Evolutionary conservation across 1,139 yeast species (phyloP), one percentile per base, ranked within the genome.

Genomic region (Oligophagozyma castellii): DNA sequence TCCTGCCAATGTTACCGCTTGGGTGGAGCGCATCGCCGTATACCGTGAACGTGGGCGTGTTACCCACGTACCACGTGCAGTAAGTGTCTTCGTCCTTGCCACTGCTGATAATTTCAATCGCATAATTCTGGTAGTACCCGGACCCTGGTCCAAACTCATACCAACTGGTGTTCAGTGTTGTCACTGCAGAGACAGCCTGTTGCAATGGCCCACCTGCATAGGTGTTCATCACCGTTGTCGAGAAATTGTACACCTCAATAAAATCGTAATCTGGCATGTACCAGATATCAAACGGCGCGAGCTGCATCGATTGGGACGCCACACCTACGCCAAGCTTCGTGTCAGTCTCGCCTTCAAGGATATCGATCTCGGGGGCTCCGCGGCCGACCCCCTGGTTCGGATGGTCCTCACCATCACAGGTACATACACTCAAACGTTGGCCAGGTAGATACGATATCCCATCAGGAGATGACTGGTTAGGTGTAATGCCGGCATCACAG

Each of bases 301-400:
- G 55, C 58, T 80, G 93, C 37, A 70, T 55, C 1, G 93, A 77
- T 55, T 81, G 93, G 4, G 93, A 76, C 1, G 74, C 92, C 16
- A 73, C 66, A 39, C 84, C 86, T 11, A 58, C 56, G 29, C 63
- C 65, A 22, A 53, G 36, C 27, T 50, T 56, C 3, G 68, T 57
- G 36, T 63, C 69, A 4, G 67, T 65, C 35, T 76, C 74, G 34
- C 78, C 93, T 65, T 80, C 93, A 26, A 80, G 46, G 23, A 72
- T 70, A 67, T 80, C 93, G 41, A 80, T 76, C 62, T 80, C 93
- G 1, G 93, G 93, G 0, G 92, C 89, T 26, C 93, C 92, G 49
- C 93, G 67, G 16, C 93, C 93, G 2, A 53, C 53, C 20, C 93
- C 93, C 3, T 61, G 65, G 43, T 72, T 79, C 19, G 93, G 93